Percentiles rank a stretch among this genome's conserved stretches.
Evolutionary conservation across 805 yeast species (phyloP).

Genomic region (Candida corydali): DNA sequence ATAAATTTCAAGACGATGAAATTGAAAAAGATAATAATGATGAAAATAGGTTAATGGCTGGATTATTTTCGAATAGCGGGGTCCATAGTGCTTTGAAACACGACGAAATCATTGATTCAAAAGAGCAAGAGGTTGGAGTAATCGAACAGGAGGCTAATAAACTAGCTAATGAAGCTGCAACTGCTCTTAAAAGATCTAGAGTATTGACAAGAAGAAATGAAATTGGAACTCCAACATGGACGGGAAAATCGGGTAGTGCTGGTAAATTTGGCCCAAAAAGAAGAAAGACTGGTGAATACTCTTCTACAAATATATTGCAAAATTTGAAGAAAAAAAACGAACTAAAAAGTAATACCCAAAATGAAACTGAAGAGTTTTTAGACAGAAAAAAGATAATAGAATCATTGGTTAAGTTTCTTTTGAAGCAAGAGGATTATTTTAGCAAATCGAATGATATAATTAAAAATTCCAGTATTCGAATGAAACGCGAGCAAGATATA

Average conservation of each 20-base stretch:
- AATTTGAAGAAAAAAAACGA: conserved; percentile 43
- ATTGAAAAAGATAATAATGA: conserved; percentile 23
- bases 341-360: conserved; percentile 20
- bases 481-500: conserved; percentile 45
- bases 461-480: conserved; percentile 21
- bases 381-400: conserved; percentile 22
- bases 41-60: conserved; percentile 69
- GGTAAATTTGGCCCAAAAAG: conserved; percentile 47
- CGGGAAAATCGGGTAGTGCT: conserved; percentile 86
- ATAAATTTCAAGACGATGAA: conserved; percentile 48
- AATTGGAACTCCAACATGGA: conserved; percentile 92
- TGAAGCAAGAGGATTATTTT: conserved; percentile 28
- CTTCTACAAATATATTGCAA: conserved; percentile 50
- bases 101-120: conserved; percentile 64
- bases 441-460: conserved; percentile 52
- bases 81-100: conserved; percentile 75
- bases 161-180: conserved; percentile 50
- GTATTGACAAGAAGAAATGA: conserved; percentile 39
- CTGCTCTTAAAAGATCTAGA: conserved; percentile 59
- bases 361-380: conserved; percentile 17
- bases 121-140: conserved; percentile 46
- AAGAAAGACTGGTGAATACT: conserved; percentile 6
- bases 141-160: conserved; percentile 62
- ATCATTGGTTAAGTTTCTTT: conserved; percentile 39
- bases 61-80: conserved; percentile 65